Conservation (phyloP, 2,329 filamentous ascomycete genomes). For the Conoideocrella luteorostrata region DNA sequence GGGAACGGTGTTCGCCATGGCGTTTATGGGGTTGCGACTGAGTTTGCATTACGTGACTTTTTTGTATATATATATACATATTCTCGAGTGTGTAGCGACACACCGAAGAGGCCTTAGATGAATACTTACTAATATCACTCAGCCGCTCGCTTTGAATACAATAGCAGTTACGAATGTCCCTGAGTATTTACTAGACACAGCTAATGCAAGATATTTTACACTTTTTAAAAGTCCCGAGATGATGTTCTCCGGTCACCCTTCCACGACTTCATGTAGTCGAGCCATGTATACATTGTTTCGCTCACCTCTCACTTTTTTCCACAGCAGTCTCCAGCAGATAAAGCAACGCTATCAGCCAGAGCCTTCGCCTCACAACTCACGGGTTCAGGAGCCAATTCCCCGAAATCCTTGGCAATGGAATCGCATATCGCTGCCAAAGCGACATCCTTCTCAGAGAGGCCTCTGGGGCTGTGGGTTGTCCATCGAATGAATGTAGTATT, state of each 20-base stretch:
- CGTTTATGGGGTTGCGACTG: conserved; percentile 19
- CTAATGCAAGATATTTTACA: too few species aligned
- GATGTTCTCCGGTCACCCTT: too few species aligned
- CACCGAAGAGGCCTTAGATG: conserved; percentile 5
- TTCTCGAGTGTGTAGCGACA: background rate
- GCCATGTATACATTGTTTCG: background rate
- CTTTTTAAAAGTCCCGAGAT: too few species aligned
- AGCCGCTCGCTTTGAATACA: background rate
- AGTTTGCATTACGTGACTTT: conserved; percentile 19
- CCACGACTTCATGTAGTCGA: background rate
- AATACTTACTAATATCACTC: conserved; percentile 9
- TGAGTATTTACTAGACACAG: background rate
- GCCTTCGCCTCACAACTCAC: conserved; percentile 31
- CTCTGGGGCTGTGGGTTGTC: conserved; percentile 64
- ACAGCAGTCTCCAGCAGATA: conserved; percentile 48
- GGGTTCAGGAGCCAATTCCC: conserved; percentile 39
- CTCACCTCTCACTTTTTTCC: conserved; percentile 26
- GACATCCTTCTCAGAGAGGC: conserved; percentile 59
- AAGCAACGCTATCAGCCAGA: conserved; percentile 40
- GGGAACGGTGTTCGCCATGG: conserved; percentile 21
- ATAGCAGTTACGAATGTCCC: background rate
- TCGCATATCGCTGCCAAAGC: conserved; percentile 58
- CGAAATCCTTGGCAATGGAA: conserved; percentile 47
- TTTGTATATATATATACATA: conserved; percentile 22
- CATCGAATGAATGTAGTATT: conserved; percentile 65